Percentiles rank a stretch among this genome's conserved stretches.
phyloP scores from a whole-genome alignment of 176 grass and related monocot species.

The Miscanthus lutarioriparius region DNA sequence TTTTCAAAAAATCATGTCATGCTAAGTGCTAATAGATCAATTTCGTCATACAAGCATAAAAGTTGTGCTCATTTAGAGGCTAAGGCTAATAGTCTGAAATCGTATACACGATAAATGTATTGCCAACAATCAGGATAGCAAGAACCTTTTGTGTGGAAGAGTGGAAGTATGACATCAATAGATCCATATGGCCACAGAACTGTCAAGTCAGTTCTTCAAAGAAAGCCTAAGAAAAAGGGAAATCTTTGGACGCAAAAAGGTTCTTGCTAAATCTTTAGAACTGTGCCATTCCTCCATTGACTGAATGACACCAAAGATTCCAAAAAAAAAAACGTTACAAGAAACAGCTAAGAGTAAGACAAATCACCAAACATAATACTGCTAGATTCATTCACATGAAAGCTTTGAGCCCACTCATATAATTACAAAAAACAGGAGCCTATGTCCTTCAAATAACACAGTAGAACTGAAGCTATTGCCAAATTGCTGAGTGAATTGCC shows the following conservation, averaged over 20 bases:
- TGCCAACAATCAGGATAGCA: neutral
- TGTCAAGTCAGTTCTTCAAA: neutral
- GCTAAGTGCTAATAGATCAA: neutral
- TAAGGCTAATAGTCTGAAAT: neutral
- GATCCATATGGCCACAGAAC: neutral
- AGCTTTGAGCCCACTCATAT: neutral
- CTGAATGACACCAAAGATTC: neutral
- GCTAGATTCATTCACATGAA: slow-evolving; percentile 6
- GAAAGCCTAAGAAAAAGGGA: neutral
- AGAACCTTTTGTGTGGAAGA: neutral
- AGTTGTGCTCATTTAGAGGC: neutral
- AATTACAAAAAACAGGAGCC: neutral
- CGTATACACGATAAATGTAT: neutral
- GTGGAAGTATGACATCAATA: neutral
- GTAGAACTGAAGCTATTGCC: neutral
- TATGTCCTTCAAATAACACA: neutral
- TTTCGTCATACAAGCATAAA: neutral
- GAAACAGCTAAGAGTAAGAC: slow-evolving; percentile 8
- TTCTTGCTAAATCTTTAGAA: neutral
- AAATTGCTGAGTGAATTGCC: neutral
- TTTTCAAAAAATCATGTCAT: neutral
- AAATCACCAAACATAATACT: neutral
- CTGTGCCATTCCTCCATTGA: neutral
- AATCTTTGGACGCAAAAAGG: neutral
- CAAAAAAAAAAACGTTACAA: neutral